Evolutionary conservation across 1,139 yeast genomes (phyloP).

Genomic region (Zygoascus sp.): DNA sequence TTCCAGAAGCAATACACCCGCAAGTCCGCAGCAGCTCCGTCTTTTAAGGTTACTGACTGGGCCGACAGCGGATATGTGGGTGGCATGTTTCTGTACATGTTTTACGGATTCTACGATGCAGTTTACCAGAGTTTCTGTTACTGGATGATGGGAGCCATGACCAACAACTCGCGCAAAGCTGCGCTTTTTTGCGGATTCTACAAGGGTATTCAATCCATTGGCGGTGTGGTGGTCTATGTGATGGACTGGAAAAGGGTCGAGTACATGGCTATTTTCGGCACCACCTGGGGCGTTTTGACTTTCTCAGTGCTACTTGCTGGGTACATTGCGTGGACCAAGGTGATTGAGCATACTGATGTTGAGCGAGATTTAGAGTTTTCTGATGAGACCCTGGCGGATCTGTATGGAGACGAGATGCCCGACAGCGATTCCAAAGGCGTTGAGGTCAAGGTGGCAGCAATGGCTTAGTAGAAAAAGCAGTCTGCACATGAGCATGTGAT

Average conservation of each 20-base stretch:
- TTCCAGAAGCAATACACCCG: conserved; percentile 43
- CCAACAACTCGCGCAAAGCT: conserved; percentile 12
- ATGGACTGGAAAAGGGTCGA: conserved; percentile 44
- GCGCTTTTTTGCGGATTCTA: conserved; percentile 41
- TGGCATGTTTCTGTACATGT: conserved; percentile 56
- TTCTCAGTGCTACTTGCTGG: conserved; percentile 44
- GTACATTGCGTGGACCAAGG: conserved; percentile 38
- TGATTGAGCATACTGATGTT: conserved; percentile 12
- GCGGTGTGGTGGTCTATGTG: conserved; percentile 57
- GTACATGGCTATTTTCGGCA: conserved; percentile 46
- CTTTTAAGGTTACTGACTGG: conserved; percentile 13
- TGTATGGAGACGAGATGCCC: neutral
- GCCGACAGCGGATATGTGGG: conserved; percentile 45
- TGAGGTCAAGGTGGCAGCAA: neutral
- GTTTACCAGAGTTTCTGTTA: conserved; percentile 47
- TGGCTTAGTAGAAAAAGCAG: too few species aligned
- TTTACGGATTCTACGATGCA: conserved; percentile 57
- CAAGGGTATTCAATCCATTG: conserved; percentile 57
- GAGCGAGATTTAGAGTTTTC: conserved; percentile 21
- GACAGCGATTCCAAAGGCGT: neutral
- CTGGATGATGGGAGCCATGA: conserved; percentile 15
- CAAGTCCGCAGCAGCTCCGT: conserved; percentile 20
- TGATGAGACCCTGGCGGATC: conserved; percentile 7
- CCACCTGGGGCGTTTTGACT: conserved; percentile 50
- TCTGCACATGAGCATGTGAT: too few species aligned